Conservation (phyloP, 2,329 filamentous ascomycete species). For the Fusarium pseudocircinatum region DNA sequence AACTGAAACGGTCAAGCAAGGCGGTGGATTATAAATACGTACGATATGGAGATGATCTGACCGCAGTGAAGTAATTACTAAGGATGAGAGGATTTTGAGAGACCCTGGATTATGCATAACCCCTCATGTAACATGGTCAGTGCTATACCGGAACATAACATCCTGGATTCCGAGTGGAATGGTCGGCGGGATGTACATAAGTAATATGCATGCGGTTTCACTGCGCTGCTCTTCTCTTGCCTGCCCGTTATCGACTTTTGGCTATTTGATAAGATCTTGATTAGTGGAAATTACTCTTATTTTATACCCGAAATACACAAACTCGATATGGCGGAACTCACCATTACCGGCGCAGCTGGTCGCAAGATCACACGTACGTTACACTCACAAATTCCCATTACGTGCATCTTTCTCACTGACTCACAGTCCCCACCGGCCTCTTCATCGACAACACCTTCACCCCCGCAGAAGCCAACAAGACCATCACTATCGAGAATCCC, state of each 20-base stretch:
- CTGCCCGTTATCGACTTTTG: neutral
- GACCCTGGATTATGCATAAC: neutral
- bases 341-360: neutral
- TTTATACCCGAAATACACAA: neutral
- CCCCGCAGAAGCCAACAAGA: neutral
- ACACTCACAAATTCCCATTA: rapidly evolving
- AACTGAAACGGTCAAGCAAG: neutral
- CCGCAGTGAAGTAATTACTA: neutral
- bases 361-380: constrained; percentile 8
- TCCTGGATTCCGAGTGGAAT: neutral
- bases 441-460: constrained; percentile 24
- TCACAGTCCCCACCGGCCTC: constrained; percentile 19
- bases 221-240: neutral
- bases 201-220: neutral
- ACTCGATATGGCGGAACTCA: neutral
- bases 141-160: neutral
- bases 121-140: neutral
- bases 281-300: neutral
- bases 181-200: neutral
- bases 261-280: neutral
- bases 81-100: neutral
- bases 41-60: neutral
- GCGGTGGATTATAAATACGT: neutral
- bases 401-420: neutral
- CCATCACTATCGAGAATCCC: constrained; percentile 5